Evolutionary conservation across 768 basidiomycete genomes (phyloP), one percentile per base, ranked within the genome.

Genomic region (Amanita fuliginea): DNA sequence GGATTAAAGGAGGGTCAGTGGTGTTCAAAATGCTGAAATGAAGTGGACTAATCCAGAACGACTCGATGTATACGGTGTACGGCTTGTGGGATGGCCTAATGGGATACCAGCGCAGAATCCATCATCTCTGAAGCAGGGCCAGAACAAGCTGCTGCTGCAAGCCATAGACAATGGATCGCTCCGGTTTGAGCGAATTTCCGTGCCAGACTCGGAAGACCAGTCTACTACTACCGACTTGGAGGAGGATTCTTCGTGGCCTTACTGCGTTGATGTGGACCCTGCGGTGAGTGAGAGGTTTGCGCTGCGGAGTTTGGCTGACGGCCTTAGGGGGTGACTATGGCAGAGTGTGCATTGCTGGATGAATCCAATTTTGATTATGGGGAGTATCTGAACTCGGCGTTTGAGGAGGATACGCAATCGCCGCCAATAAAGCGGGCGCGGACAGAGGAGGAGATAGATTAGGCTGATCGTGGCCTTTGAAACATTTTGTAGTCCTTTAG

Each of bases 41-140:
- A 83, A 79, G 60, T 85, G 83, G 83, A 77, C 78, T 7, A 82
- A 81, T 57, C 81, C 75, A 44, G 73, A 77, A 21, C 69, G 75
- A 39, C 59, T 85, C 45, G 66, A 70, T 54, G 56, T 65, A 5
- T 83, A 81, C 54, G 78, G 77, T 8, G 77, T 85, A 28, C 72
- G 67, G 47, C 60, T 84, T 40, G 67, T 76, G 11, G 83, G 83
- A 36, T 85, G 83, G 83, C 83, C 83, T 8, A 52, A 69, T 19
- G 64, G 64, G 26, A 70, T 85, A 19, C 81, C 81, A 6, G 61
- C 65, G 19, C 74, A 75, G 54, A 85, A 83, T 55, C 83, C 83
- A 5, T 83, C 81, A 24, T 63, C 71, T 8, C 60, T 84, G 47
- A 78, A 77, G 54, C 63, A 63, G 18, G 59, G 59, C 42, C 80